Evolutionary conservation across 495 filamentous ascomycete genomes (phyloP).

Genomic region (Staphylotrichum longicolle): DNA sequence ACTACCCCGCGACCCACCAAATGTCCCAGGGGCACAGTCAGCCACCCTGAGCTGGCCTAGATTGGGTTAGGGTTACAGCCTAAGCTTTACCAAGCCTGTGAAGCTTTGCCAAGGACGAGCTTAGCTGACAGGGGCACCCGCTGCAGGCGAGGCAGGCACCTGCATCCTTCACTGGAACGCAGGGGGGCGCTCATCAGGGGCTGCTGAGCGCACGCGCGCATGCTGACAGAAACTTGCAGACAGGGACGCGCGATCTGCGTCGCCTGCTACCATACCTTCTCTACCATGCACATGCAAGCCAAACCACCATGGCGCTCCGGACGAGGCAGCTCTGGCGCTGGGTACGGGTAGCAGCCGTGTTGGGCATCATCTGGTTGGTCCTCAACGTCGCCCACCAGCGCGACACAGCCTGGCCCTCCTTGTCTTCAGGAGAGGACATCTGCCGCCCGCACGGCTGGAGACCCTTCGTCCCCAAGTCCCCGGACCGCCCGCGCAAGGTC

Average conservation of each 20-base stretch:
- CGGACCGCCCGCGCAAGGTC: constrained; percentile 42
- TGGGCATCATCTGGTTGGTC: constrained; percentile 18
- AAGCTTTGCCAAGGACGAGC: no score
- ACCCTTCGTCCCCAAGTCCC: constrained; percentile 25
- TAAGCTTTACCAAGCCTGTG: no score
- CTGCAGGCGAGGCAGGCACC: neutral
- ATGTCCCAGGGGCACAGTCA: no score
- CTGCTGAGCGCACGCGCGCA: no score
- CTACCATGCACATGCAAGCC: neutral
- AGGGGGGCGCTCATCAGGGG: no score
- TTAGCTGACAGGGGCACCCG: no score
- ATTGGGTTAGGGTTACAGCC: no score
- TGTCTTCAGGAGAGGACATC: constrained; percentile 18
- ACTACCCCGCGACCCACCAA: neutral
- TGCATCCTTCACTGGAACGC: neutral
- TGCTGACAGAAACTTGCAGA: neutral
- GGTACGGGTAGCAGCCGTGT: constrained; percentile 11
- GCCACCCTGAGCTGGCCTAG: no score
- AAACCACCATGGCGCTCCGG: constrained; percentile 12
- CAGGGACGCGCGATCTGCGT: neutral
- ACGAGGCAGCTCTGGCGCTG: constrained; percentile 17
- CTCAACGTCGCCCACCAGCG: constrained; percentile 4
- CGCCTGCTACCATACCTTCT: neutral
- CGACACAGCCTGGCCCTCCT: neutral
- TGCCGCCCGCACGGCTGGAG: constrained; percentile 46